These are phyloP conservation scores for Suillus bovinus DNA, from an alignment of 768 basidiomycete species.

Conservation along the genomic window DNA sequence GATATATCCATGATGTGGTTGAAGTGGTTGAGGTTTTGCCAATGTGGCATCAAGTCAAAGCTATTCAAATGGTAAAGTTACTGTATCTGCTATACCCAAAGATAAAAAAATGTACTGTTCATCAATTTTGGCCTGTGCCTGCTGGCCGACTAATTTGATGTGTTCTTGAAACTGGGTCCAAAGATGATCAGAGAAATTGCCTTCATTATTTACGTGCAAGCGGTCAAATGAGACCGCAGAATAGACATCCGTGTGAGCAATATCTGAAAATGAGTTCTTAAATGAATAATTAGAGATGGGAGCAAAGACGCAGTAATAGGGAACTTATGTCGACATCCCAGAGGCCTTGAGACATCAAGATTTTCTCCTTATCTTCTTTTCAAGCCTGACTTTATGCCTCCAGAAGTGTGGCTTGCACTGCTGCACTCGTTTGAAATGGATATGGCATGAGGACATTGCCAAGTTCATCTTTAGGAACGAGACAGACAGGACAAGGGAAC, in stretches of 20 bases:
- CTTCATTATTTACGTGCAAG: slow-evolving; percentile 38
- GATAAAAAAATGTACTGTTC: too few species aligned
- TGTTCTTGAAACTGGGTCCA: slow-evolving; percentile 23
- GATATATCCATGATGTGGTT: slow-evolving; percentile 21
- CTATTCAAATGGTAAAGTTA: too few species aligned
- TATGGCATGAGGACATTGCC: slow-evolving; percentile 14
- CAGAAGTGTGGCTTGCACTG: slow-evolving; percentile 12
- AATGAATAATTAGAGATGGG: neutral
- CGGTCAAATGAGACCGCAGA: slow-evolving; percentile 37
- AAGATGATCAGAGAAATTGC: slow-evolving; percentile 36
- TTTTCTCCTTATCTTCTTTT: slow-evolving; percentile 18
- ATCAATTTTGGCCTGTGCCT: neutral
- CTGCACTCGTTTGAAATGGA: slow-evolving; percentile 18
- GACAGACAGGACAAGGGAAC: slow-evolving; percentile 39
- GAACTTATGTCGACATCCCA: slow-evolving; percentile 17
- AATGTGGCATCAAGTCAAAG: slow-evolving; percentile 26
- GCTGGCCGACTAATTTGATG: slow-evolving; percentile 17
- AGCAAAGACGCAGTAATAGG: neutral
- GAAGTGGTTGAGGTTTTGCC: slow-evolving; percentile 38
- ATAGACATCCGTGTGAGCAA: slow-evolving; percentile 36
- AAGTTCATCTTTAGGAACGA: slow-evolving; percentile 31
- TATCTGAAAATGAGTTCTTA: slow-evolving; percentile 35
- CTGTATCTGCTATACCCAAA: too few species aligned
- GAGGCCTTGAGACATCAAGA: slow-evolving; percentile 16
- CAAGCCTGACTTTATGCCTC: slow-evolving; percentile 14